Evolutionary conservation across 2,329 filamentous ascomycete genomes (phyloP).

Genomic region (Cryphonectria naterciae): DNA sequence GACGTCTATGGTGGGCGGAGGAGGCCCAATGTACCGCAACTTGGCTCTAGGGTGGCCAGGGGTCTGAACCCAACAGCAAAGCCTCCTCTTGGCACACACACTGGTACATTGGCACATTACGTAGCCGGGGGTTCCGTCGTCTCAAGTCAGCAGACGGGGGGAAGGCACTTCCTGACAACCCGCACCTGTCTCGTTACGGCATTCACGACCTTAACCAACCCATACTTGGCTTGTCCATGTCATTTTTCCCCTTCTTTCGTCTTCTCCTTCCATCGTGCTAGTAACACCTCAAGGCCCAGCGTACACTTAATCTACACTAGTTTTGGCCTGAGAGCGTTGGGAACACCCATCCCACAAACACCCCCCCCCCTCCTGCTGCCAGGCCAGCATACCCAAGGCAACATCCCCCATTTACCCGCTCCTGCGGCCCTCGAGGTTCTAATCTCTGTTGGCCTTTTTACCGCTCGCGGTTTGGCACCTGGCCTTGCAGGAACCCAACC

Average conservation of each 20-base stretch:
- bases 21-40: slow-evolving; percentile 1
- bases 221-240: background rate
- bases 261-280: background rate
- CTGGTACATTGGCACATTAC: background rate
- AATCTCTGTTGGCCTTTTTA: background rate
- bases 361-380: background rate
- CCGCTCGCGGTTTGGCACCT: background rate
- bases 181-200: background rate
- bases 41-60: background rate
- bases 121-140: background rate
- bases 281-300: background rate
- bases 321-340: background rate
- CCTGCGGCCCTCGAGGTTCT: background rate
- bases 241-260: too few species aligned
- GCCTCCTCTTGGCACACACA: background rate
- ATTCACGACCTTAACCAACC: background rate
- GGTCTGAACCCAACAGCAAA: background rate
- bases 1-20: background rate
- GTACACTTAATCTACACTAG: background rate
- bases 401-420: background rate
- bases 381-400: slow-evolving; percentile 1
- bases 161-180: background rate
- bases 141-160: background rate
- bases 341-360: too few species aligned
- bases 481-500: slow-evolving; percentile 1